Conservation (phyloP, 2,329 filamentous ascomycete species). For the Trichoderma harzianum region DNA sequence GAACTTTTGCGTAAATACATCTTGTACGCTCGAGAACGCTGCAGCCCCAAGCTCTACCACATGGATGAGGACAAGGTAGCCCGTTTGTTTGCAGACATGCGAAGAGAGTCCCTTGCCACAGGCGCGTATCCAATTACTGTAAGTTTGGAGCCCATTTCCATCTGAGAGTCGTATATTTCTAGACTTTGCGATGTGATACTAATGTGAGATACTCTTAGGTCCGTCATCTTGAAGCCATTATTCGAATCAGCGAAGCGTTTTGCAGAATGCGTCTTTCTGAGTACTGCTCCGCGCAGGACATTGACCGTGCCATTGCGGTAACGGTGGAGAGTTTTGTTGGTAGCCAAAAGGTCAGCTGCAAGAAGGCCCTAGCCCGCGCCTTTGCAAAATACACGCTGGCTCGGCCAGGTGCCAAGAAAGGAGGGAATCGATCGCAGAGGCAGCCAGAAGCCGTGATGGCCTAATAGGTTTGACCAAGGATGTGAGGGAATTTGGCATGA, state of each 20-base stretch:
- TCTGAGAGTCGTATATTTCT: not conserved
- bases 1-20: slow-evolving; percentile 95
- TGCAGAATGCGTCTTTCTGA: slow-evolving; percentile 98
- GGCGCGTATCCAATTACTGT: slow-evolving; percentile 98
- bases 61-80: slow-evolving; percentile 98
- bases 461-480: slow-evolving; percentile 10
- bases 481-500: not conserved
- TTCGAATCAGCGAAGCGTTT: slow-evolving; percentile 91
- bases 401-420: slow-evolving; percentile 41
- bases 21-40: slow-evolving; percentile 86
- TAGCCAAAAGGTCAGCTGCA: slow-evolving; percentile 95
- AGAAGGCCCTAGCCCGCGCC: slow-evolving; percentile 88
- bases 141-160: slow-evolving; percentile 39
- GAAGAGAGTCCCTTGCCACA: slow-evolving; percentile 85
- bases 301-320: slow-evolving; percentile 94
- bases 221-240: slow-evolving; percentile 95
- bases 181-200: not conserved
- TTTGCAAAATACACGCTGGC: slow-evolving; percentile 89
- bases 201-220: slow-evolving; percentile 54
- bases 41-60: slow-evolving; percentile 88
- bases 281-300: slow-evolving; percentile 85
- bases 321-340: slow-evolving; percentile 95
- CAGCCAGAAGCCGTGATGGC: slow-evolving; percentile 31
- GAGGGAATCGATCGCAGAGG: slow-evolving; percentile 27
- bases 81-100: slow-evolving; percentile 92